A percentile compares a stretch with the other conserved stretches of the same genome.
phyloP scores from a whole-genome alignment of 306 rosid genomes.

The Cucumis hystrix region DNA sequence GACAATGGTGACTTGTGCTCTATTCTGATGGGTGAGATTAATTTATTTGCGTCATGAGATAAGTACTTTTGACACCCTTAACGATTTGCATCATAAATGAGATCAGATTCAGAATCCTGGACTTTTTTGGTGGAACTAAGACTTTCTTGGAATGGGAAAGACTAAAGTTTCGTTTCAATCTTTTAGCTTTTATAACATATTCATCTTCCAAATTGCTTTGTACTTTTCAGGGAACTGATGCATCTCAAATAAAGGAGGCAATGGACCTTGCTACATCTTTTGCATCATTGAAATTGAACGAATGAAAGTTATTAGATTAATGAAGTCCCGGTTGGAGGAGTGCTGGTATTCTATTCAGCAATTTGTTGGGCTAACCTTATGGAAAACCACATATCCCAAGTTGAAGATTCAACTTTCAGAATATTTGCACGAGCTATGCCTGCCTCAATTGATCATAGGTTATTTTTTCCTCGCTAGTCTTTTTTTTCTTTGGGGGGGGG shows the following conservation, averaged over 20 bases:
- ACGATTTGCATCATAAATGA: neutral
- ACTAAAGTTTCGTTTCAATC: neutral
- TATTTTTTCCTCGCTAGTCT: neutral
- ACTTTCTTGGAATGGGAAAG: neutral
- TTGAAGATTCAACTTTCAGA: neutral
- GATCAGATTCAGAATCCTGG: neutral
- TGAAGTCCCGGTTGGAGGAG: neutral
- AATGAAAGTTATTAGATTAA: constrained; percentile 7
- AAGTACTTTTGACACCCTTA: too few species aligned
- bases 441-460: neutral
- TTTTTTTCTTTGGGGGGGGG: neutral
- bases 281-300: constrained; percentile 53
- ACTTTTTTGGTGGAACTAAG: neutral
- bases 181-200: neutral
- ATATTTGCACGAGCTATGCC: neutral
- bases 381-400: neutral
- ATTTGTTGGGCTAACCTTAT: neutral
- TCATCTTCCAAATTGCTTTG: neutral
- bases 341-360: neutral
- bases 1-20: neutral
- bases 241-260: constrained; percentile 58
- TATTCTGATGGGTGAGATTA: neutral
- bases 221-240: constrained; percentile 69
- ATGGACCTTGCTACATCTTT: constrained; percentile 53
- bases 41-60: neutral